phyloP scores from a whole-genome alignment of 768 basidiomycete species.

The Agaricus bisporus region DNA sequence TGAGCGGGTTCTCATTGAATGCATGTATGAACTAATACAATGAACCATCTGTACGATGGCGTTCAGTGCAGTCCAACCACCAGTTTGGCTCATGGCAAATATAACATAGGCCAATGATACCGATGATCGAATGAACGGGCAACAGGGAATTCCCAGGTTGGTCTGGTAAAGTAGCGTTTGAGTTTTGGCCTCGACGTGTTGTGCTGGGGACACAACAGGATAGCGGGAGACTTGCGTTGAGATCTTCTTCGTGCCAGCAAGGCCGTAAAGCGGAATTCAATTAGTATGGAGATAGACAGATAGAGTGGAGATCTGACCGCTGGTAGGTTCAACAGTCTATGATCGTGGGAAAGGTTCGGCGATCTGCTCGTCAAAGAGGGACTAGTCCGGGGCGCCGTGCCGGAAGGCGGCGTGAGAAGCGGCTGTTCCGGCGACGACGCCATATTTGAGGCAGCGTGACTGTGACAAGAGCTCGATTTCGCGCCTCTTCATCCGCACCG shows the following conservation, averaged over 20 bases:
- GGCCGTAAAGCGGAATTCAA: conserved; percentile 6
- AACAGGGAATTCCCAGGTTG: conserved; percentile 1
- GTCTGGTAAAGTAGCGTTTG: not conserved
- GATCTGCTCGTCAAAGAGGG: no score
- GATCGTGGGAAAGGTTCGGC: no score
- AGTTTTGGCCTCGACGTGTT: not conserved
- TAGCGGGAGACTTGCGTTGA: not conserved
- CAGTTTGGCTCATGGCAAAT: conserved; percentile 7
- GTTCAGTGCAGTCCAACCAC: conserved; percentile 7
- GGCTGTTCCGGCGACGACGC: conserved; percentile 35
- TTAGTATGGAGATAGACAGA: not conserved
- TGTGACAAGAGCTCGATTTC: no score
- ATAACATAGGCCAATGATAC: conserved; percentile 3
- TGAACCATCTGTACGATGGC: not conserved
- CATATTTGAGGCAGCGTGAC: no score
- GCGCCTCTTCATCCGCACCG: no score
- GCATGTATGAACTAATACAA: no score
- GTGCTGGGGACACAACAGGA: not conserved
- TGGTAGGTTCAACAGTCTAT: no score
- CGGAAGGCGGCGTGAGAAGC: conserved; percentile 35
- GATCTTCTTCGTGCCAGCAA: no score
- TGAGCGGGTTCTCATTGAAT: no score
- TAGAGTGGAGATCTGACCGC: no score
- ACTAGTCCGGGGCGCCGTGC: conserved; percentile 18
- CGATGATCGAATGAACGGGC: conserved; percentile 3